phyloP scores from a whole-genome alignment of 2,329 filamentous ascomycete species.

The Onygenales sp. region DNA sequence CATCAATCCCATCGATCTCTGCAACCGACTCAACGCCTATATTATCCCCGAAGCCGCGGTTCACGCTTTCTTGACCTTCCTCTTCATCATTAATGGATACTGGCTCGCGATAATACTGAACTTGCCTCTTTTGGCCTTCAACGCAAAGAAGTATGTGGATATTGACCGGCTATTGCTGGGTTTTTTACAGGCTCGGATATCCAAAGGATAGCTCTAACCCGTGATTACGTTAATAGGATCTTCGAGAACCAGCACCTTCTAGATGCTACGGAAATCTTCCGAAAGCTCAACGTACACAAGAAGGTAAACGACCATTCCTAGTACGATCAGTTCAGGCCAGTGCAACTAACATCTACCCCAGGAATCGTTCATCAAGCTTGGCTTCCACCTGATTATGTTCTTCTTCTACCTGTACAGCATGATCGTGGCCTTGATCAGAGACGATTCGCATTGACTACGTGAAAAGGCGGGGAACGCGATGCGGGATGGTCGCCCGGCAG shows the following conservation, averaged over 20 bases:
- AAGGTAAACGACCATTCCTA: conserved; percentile 52
- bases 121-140: conserved; percentile 83
- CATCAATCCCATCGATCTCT: conserved; percentile 99
- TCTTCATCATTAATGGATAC: conserved; percentile 98
- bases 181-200: not conserved
- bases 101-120: conserved; percentile 92
- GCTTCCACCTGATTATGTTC: conserved; percentile 98
- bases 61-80: conserved; percentile 86
- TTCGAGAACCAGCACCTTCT: conserved; percentile 93
- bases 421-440: conserved; percentile 92
- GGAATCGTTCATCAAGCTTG: conserved; percentile 99
- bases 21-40: conserved; percentile 99
- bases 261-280: conserved; percentile 97
- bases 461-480: conserved; percentile 1
- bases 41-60: conserved; percentile 98
- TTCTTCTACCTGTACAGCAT: conserved; percentile 99
- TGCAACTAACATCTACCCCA: conserved; percentile 26
- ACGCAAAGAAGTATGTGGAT: conserved; percentile 83
- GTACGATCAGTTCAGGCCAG: not conserved
- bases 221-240: conserved; percentile 52
- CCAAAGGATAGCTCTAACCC: not conserved
- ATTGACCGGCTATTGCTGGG: not conserved
- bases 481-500: not conserved
- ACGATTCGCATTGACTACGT: conserved; percentile 67
- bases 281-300: conserved; percentile 98